phyloP scores from a whole-genome alignment of 441 rosid genomes.

The Corymbia calophylla region DNA sequence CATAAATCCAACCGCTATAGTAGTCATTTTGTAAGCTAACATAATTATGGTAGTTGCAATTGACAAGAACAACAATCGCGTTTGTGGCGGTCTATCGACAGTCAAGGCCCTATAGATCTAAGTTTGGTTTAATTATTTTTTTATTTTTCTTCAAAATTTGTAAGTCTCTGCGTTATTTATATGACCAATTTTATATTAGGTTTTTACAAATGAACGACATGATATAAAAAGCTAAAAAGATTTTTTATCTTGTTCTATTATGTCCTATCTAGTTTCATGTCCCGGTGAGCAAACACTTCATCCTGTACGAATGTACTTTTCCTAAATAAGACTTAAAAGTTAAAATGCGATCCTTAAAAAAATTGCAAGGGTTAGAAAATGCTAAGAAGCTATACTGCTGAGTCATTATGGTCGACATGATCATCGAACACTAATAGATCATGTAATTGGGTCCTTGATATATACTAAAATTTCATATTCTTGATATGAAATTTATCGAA shows the following conservation, averaged over 20 bases:
- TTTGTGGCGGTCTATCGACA: neutral
- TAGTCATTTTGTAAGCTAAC: neutral
- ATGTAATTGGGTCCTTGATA: no score
- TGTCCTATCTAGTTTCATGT: accelerated
- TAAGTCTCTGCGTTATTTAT: neutral
- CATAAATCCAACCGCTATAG: neutral
- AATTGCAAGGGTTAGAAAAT: neutral
- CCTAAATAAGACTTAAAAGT: neutral
- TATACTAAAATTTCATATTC: no score
- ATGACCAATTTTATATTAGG: neutral
- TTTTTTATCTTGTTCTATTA: accelerated
- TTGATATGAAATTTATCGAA: no score
- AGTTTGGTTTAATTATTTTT: neutral
- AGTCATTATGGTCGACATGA: accelerated
- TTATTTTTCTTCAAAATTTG: neutral
- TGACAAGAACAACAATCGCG: neutral
- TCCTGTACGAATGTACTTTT: neutral
- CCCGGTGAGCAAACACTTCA: accelerated
- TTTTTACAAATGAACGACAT: neutral
- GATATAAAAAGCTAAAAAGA: no score
- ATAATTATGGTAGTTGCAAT: neutral
- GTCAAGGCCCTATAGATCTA: neutral
- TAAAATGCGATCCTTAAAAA: neutral
- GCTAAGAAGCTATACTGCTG: no score
- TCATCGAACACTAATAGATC: neutral